A percentile compares a stretch with the other conserved stretches of the same genome.
These are phyloP conservation scores for Globisporangium middletonii DNA, from an alignment of 352 stramenopile genomes.

Conservation along the genomic window DNA sequence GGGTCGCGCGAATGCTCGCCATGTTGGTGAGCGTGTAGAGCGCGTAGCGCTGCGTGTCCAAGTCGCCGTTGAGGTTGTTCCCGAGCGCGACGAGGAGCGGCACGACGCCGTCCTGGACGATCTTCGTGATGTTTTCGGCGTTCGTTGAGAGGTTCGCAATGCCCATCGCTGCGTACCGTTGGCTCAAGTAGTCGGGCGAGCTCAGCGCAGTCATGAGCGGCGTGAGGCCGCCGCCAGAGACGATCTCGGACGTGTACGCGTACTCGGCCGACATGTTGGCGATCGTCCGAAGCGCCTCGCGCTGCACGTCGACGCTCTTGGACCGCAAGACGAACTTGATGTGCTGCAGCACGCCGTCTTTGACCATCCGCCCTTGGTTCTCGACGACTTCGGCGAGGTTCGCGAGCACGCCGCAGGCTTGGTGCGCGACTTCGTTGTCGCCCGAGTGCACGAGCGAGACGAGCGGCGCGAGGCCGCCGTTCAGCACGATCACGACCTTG, in stretches of 20 bases:
- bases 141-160: constrained; percentile 95
- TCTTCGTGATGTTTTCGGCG: constrained; percentile 84
- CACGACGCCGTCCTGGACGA: constrained; percentile 88
- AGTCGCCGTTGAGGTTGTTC: constrained; percentile 79
- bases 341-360: constrained; percentile 93
- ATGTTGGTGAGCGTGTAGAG: constrained; percentile 93
- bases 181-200: constrained; percentile 89
- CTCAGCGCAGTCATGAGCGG: constrained; percentile 87
- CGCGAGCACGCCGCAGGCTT: constrained; percentile 87
- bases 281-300: constrained; percentile 91
- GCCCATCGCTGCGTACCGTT: constrained; percentile 93
- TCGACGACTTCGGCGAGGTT: constrained; percentile 93
- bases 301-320: constrained; percentile 91
- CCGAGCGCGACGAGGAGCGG: constrained; percentile 85
- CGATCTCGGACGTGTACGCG: constrained; percentile 90
- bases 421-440: constrained; percentile 89
- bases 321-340: constrained; percentile 92
- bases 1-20: constrained; percentile 75
- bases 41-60: constrained; percentile 91
- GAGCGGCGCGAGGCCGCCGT: constrained; percentile 79
- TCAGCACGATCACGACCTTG: constrained; percentile 89
- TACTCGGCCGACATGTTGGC: constrained; percentile 95
- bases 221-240: constrained; percentile 84
- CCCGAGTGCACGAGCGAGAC: constrained; percentile 86
- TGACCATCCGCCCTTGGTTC: constrained; percentile 94